Base-by-base conservation (phyloP, 1,284 basidiomycete genomes). In the Meripilus lineatus region DNA sequence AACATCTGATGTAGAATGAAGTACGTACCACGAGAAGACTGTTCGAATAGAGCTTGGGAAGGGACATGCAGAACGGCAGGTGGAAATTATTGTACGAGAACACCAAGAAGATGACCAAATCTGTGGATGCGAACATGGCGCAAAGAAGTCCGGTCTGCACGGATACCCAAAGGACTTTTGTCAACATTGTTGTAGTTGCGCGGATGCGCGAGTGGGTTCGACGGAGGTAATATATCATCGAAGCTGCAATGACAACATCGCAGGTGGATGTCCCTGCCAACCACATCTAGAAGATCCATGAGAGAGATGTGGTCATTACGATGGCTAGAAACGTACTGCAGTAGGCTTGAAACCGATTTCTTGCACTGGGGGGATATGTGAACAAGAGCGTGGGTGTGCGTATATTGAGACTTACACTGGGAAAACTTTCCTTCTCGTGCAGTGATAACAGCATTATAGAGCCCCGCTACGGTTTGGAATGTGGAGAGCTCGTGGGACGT, bases 1-100 rank as follows among this genome's bases (percentile, higher is more conserved):
- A n/a, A 30, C 8, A 30, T 10, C 28, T 30, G 28, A 30, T 30
- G 8, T 10, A n/a, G n/a, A 77, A 23, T 14, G n/a, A 34, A 17
- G 3, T 5, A 38, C 45, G 18, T 38, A 47, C 46, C 14, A 44
- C 46, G n/a, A 47, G 36, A 33, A 47, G 13, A 37, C 35, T 38
- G 26, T 47, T 47, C 17, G 46, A 43, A 22, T 47, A 44, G 7
- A 47, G 34, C 32, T 47, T 47, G 8, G 46, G 44, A 2, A 47
- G n/a, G 10, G n/a, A 10, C 10, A 30, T 10, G 11, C 30, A 43
- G 10, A 30, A 42, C 15, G 25, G 45, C 20, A 28, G 40, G 42
- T 20, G 37, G 8, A 30, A 8, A 10, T 15, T 37, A 25, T 43
- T 47, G 17, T 15, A n/a, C 17, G 21, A 14, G 30, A 43, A 43